Evolutionary conservation across 495 filamentous ascomycete genomes (phyloP).

Genomic region (Talaromyces liani): DNA sequence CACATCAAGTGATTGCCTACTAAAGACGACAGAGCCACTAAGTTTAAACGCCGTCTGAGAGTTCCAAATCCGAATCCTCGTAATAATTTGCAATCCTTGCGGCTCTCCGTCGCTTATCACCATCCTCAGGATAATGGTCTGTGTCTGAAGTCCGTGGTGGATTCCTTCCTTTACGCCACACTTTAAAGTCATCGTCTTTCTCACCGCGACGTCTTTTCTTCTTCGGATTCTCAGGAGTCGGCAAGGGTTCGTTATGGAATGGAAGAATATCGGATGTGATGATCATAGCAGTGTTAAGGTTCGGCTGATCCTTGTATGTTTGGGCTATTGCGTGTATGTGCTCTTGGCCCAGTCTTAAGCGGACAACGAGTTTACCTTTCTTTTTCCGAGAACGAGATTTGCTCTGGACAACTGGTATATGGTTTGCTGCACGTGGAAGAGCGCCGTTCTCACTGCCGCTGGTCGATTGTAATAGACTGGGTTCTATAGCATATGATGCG

Average conservation of each 20-base stretch:
- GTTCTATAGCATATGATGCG: not conserved
- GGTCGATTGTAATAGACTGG: not conserved
- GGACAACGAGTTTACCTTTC: not conserved
- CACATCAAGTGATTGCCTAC: not conserved
- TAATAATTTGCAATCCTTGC: constrained; percentile 1
- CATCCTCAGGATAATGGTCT: not conserved
- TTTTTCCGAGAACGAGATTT: not conserved
- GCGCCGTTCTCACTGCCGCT: not conserved
- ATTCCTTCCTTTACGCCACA: not conserved
- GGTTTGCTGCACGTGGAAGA: not conserved
- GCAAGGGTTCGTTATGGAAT: not conserved
- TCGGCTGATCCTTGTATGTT: not conserved
- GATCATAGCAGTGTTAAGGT: not conserved
- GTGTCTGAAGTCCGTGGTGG: not conserved
- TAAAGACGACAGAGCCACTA: not conserved
- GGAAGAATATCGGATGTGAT: constrained; percentile 1
- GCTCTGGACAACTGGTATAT: not conserved
- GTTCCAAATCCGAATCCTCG: constrained; percentile 2
- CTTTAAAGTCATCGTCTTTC: constrained; percentile 4
- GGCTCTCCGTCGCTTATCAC: not conserved
- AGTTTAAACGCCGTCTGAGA: not conserved
- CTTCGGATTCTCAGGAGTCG: not conserved
- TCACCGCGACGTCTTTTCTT: constrained; percentile 6
- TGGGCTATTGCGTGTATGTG: not conserved
- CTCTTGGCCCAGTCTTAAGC: not conserved